Evolutionary conservation across 345 rosid species (phyloP).

Genomic region (Cochlearia excelsa): DNA sequence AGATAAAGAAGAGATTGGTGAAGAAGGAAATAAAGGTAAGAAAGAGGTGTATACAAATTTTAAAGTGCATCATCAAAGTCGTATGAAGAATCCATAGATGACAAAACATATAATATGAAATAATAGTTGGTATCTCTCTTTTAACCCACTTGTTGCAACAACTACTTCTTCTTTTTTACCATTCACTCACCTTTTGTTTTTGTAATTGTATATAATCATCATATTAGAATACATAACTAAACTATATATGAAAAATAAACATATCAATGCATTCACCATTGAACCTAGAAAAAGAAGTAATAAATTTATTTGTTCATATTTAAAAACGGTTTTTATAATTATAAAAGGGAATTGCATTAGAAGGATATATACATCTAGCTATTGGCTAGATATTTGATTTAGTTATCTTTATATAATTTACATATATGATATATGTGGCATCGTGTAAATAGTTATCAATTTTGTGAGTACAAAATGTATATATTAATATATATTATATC

Average conservation of each 20-base stretch:
- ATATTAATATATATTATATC: not conserved
- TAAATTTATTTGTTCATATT: too few species aligned
- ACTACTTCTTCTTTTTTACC: constrained; percentile 3
- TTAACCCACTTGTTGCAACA: constrained; percentile 33
- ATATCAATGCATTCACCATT: too few species aligned
- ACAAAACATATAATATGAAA: constrained; percentile 11
- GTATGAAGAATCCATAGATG: constrained; percentile 33
- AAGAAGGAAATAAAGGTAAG: constrained; percentile 25
- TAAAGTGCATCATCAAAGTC: constrained; percentile 31
- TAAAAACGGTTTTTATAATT: too few species aligned
- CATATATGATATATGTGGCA: too few species aligned
- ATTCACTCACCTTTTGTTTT: not conserved
- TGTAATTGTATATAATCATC: too few species aligned
- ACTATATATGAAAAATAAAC: not conserved
- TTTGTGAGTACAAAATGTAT: too few species aligned
- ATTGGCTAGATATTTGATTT: too few species aligned
- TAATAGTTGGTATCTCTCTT: constrained; percentile 32
- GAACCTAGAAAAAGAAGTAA: too few species aligned
- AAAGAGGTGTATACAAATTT: constrained; percentile 22
- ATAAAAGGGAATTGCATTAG: too few species aligned
- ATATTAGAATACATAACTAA: not conserved
- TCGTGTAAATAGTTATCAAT: too few species aligned
- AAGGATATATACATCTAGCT: too few species aligned
- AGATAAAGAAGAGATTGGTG: constrained; percentile 13
- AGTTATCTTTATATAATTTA: too few species aligned